phyloP scores from a whole-genome alignment of 1,284 basidiomycete genomes.

The Sanguinoderma infundibulare region DNA sequence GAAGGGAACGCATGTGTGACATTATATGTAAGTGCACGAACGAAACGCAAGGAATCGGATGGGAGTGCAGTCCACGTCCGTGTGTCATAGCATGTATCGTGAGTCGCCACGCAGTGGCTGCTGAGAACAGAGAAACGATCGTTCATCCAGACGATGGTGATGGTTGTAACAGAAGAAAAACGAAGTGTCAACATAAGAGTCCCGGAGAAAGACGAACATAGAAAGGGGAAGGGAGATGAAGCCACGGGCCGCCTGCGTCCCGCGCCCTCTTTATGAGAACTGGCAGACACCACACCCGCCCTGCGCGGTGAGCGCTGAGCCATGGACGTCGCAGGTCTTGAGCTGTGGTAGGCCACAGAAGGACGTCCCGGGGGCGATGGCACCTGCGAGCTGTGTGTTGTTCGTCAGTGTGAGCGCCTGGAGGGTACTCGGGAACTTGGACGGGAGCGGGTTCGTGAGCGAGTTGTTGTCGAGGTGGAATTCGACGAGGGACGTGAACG shows the following conservation, averaged over 20 bases:
- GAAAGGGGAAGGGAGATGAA: not conserved
- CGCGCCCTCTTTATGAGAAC: conserved; percentile 12
- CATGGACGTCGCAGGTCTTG: conserved; percentile 37
- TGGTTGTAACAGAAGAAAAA: not conserved
- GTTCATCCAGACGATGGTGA: not conserved
- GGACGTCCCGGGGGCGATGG: conserved; percentile 27
- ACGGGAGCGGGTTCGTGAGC: conserved; percentile 31
- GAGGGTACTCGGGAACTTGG: conserved; percentile 34
- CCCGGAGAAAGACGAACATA: not conserved
- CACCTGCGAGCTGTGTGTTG: conserved; percentile 34
- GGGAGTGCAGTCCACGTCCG: not conserved
- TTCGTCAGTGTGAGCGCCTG: conserved; percentile 34
- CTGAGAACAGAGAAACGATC: not conserved
- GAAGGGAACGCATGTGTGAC: not conserved
- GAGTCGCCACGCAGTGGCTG: not conserved
- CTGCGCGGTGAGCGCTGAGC: conserved; percentile 31
- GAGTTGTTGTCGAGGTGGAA: conserved; percentile 38
- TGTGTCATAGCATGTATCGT: not conserved
- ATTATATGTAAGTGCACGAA: not conserved
- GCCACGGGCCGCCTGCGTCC: not conserved
- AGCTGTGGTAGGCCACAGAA: conserved; percentile 35
- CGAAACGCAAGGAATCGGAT: not conserved
- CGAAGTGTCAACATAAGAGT: not conserved
- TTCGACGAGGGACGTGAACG: conserved; percentile 33
- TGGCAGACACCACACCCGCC: conserved; percentile 34